Conservation (phyloP, 2,329 filamentous ascomycete species). For the Thelonectria discophora region DNA sequence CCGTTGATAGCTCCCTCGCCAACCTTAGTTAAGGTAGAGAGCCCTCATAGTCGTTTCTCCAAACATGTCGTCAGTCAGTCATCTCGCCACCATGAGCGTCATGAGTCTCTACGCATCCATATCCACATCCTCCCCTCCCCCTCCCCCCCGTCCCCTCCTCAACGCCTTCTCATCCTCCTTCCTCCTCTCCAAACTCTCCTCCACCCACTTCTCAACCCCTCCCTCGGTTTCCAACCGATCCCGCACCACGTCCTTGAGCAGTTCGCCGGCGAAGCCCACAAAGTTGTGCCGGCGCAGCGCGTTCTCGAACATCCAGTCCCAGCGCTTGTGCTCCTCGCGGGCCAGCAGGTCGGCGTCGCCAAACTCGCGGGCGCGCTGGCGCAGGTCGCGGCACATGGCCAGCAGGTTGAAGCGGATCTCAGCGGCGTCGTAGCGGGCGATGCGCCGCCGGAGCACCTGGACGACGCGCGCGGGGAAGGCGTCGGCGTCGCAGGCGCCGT, state of each 20-base stretch:
- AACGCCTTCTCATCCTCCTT: constrained; percentile 49
- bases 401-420: constrained; percentile 98
- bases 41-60: background rate
- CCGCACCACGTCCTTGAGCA: constrained; percentile 85
- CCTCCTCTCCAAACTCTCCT: constrained; percentile 69
- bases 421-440: constrained; percentile 82
- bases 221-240: constrained; percentile 72
- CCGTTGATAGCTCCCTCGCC: background rate
- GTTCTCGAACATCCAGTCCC: constrained; percentile 95
- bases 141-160: constrained; percentile 45
- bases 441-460: constrained; percentile 83
- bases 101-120: constrained; percentile 46
- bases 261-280: constrained; percentile 91
- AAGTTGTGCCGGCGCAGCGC: constrained; percentile 92
- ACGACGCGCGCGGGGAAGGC: constrained; percentile 84
- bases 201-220: constrained; percentile 77
- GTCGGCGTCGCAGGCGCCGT: constrained; percentile 76
- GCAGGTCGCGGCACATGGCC: constrained; percentile 87
- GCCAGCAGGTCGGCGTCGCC: constrained; percentile 83
- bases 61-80: background rate
- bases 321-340: constrained; percentile 83
- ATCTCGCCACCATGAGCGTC: constrained; percentile 14
- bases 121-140: constrained; percentile 51
- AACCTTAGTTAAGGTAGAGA: background rate
- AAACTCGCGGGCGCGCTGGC: constrained; percentile 78